Evolutionary conservation across 495 filamentous ascomycete genomes (phyloP).

Genomic region (Podospora australis): DNA sequence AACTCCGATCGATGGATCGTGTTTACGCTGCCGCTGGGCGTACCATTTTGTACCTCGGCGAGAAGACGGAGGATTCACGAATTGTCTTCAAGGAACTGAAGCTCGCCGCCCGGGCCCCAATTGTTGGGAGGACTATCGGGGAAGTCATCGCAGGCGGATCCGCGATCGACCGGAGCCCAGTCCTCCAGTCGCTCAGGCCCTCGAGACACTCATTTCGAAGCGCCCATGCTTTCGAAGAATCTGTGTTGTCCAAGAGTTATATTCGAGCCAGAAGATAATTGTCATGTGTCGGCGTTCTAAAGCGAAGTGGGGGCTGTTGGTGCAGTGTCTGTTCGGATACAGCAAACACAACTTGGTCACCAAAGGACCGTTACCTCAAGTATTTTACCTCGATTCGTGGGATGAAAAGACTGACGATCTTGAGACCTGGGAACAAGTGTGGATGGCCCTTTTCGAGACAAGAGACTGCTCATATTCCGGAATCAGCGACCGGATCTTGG

Average conservation of each 20-base stretch:
- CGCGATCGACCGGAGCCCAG: neutral
- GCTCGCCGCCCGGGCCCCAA: too few species aligned
- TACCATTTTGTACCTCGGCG: neutral
- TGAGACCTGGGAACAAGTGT: too few species aligned
- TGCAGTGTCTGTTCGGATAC: neutral
- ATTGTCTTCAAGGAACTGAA: neutral
- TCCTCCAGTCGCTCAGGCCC: neutral
- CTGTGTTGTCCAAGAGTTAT: neutral
- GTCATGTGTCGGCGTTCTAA: neutral
- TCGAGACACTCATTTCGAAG: neutral
- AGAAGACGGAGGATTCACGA: neutral
- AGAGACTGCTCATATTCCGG: too few species aligned
- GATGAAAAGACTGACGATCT: too few species aligned
- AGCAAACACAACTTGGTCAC: neutral
- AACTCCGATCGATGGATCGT: neutral
- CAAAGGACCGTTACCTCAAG: too few species aligned
- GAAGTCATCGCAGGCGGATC: neutral
- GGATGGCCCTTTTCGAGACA: too few species aligned
- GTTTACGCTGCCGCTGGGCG: neutral
- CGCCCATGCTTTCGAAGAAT: neutral
- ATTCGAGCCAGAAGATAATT: constrained; percentile 20
- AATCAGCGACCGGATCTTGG: neutral
- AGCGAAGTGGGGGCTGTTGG: neutral
- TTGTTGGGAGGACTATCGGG: too few species aligned
- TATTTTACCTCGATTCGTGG: too few species aligned